Evolutionary conservation across 1,284 basidiomycete species (phyloP).

Genomic region (Sutorius eximius): DNA sequence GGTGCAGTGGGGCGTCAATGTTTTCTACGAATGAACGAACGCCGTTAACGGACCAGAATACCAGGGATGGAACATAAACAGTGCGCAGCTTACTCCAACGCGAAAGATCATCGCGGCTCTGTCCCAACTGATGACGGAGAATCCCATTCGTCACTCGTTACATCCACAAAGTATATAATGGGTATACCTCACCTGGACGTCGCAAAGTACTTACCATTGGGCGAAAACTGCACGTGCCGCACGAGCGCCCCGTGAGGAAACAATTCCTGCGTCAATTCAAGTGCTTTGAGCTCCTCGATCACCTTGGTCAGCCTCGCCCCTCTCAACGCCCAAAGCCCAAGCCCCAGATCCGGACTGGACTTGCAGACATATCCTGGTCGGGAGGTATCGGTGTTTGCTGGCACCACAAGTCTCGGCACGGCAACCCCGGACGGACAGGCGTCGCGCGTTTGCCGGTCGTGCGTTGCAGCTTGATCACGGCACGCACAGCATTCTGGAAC

Average conservation of each 20-base stretch:
- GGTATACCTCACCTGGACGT: conserved; percentile 32
- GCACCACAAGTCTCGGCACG: conserved; percentile 32
- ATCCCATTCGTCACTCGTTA: not conserved
- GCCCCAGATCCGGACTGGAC: conserved; percentile 41
- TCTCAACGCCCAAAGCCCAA: conserved; percentile 42
- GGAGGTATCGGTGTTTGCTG: conserved; percentile 22
- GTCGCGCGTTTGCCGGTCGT: conserved; percentile 27
- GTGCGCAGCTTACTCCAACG: conserved; percentile 51
- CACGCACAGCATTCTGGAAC: conserved; percentile 33
- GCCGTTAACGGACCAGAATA: not conserved
- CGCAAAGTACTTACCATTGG: conserved; percentile 38
- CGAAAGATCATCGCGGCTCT: conserved; percentile 71
- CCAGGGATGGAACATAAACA: not conserved
- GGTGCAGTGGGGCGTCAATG: conserved; percentile 59
- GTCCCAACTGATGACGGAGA: conserved; percentile 58
- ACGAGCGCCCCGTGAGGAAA: conserved; percentile 35
- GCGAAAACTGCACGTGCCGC: conserved; percentile 41
- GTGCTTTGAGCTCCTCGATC: conserved; percentile 54
- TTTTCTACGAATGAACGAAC: conserved; percentile 40
- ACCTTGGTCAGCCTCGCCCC: conserved; percentile 55
- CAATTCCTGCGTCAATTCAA: conserved; percentile 57
- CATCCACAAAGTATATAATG: not conserved
- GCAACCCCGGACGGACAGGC: conserved; percentile 24
- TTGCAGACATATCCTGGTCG: conserved; percentile 22
- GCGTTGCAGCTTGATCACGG: conserved; percentile 33